These are phyloP conservation scores for Emericellopsis terricola DNA, from an alignment of 495 filamentous ascomycete genomes.

Conservation along the genomic window DNA sequence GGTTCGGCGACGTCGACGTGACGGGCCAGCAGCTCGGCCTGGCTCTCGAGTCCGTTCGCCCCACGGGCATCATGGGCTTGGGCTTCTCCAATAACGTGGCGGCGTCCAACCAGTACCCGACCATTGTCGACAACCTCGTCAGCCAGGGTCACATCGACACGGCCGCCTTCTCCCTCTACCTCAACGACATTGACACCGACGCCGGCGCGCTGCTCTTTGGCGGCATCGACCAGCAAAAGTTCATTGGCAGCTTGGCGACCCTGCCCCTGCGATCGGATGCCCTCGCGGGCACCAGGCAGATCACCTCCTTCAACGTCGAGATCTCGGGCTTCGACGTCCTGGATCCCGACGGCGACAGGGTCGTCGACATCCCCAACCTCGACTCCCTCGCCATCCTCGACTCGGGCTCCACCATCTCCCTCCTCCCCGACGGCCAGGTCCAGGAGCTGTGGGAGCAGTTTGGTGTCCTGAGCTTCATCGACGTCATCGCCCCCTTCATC, in stretches of 20 bases:
- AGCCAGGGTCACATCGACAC: conserved; percentile 50
- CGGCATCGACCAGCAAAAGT: conserved; percentile 76
- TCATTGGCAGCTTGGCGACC: conserved; percentile 48
- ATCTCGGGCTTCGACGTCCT: conserved; percentile 15
- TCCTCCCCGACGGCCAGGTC: conserved; percentile 51
- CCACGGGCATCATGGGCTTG: conserved; percentile 74
- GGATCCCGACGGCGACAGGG: conserved; percentile 13
- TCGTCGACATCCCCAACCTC: conserved; percentile 19
- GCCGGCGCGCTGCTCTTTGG: conserved; percentile 79
- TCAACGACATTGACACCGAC: conserved; percentile 41
- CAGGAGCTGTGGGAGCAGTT: conserved; percentile 37
- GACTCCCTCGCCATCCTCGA: conserved; percentile 57
- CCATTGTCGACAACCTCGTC: conserved; percentile 58
- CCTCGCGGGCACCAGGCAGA: conserved; percentile 4
- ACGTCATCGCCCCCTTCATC: conserved; percentile 21
- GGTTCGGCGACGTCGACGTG: conserved; percentile 46
- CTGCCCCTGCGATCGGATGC: conserved; percentile 42
- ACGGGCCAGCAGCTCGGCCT: conserved; percentile 66
- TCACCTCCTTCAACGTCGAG: conserved; percentile 21
- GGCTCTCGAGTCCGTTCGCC: conserved; percentile 46
- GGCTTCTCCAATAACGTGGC: conserved; percentile 68
- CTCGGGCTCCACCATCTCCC: conserved; percentile 67
- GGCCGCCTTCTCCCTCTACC: conserved; percentile 78
- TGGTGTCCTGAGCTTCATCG: conserved; percentile 30
- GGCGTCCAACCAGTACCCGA: conserved; percentile 45